Percentiles rank a stretch among this genome's conserved stretches.
These are phyloP conservation scores for Sporothrix protearum DNA, from an alignment of 2,329 filamentous ascomycete genomes.

Conservation along the genomic window DNA sequence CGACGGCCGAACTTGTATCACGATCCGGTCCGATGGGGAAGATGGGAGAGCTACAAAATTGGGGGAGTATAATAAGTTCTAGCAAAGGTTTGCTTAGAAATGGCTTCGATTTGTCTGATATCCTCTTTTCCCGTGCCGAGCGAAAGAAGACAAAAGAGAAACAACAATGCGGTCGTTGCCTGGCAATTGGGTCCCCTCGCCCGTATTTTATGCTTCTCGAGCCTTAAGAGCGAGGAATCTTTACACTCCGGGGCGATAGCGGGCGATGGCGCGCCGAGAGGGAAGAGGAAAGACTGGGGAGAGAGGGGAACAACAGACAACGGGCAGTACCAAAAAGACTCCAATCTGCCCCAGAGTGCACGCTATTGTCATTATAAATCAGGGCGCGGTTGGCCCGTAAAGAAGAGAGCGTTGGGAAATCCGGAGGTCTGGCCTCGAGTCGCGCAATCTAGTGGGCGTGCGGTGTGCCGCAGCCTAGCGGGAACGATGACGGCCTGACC, in stretches of 20 bases:
- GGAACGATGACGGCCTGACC: conserved; percentile 8
- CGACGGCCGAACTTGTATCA: not conserved
- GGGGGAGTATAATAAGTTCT: not conserved
- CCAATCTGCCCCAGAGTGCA: not conserved
- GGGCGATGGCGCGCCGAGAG: not conserved
- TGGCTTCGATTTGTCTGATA: not conserved
- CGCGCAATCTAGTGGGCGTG: conserved; percentile 7
- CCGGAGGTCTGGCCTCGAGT: not conserved
- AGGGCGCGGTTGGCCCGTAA: not conserved
- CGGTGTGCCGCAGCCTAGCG: conserved; percentile 10
- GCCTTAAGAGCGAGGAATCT: not conserved
- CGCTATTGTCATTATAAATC: conserved; percentile 18
- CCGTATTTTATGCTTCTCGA: not conserved
- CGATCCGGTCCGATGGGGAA: conserved; percentile 10
- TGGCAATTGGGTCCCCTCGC: not conserved
- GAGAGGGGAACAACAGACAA: not conserved
- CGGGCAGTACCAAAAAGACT: not conserved
- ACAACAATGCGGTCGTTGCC: not conserved
- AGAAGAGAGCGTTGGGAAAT: conserved; percentile 2
- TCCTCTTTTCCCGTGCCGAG: conserved; percentile 9
- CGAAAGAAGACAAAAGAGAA: not conserved
- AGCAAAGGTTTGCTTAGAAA: not conserved
- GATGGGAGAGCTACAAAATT: not conserved
- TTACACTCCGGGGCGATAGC: not conserved
- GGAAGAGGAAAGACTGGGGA: not conserved